These are phyloP conservation scores for Catunica adiposa DNA, from an alignment of 2,329 filamentous ascomycete genomes.

Conservation along the genomic window DNA sequence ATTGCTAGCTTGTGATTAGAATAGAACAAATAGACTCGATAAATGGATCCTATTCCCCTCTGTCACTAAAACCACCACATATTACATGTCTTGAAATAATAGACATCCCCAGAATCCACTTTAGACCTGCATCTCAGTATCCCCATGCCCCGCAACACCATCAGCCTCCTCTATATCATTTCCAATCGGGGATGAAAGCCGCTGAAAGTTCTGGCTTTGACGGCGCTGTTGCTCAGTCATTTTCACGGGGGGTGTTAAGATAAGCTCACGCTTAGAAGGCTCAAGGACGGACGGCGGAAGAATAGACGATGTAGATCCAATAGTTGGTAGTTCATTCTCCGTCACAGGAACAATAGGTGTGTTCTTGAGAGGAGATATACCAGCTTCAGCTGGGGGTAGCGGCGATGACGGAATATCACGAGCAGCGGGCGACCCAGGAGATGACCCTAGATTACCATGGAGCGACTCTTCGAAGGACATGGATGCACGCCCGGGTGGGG, in stretches of 20 bases:
- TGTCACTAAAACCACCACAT: too few species aligned
- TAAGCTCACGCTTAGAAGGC: constrained; percentile 39
- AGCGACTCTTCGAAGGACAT: constrained; percentile 14
- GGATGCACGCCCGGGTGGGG: constrained; percentile 8
- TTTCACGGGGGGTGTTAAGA: constrained; percentile 45
- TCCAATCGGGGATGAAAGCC: neutral
- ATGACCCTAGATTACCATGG: constrained; percentile 7
- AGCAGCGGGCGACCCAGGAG: constrained; percentile 7
- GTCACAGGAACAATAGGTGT: constrained; percentile 26
- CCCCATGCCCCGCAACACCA: neutral
- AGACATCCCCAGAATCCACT: neutral
- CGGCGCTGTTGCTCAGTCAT: constrained; percentile 21
- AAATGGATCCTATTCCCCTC: neutral
- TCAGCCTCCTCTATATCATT: neutral
- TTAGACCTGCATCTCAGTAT: neutral
- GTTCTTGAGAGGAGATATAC: constrained; percentile 36
- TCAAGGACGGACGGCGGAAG: constrained; percentile 41
- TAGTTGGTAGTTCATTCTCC: constrained; percentile 15
- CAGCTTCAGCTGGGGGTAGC: constrained; percentile 26
- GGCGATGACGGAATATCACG: constrained; percentile 12
- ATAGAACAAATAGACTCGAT: neutral
- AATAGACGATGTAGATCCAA: constrained; percentile 27
- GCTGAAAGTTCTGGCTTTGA: constrained; percentile 12
- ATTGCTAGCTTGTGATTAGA: neutral
- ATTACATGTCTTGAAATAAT: neutral